A percentile compares a stretch with the other conserved stretches of the same genome.
Conservation (phyloP, 768 basidiomycete genomes). For the Auriculariales sp. region DNA sequence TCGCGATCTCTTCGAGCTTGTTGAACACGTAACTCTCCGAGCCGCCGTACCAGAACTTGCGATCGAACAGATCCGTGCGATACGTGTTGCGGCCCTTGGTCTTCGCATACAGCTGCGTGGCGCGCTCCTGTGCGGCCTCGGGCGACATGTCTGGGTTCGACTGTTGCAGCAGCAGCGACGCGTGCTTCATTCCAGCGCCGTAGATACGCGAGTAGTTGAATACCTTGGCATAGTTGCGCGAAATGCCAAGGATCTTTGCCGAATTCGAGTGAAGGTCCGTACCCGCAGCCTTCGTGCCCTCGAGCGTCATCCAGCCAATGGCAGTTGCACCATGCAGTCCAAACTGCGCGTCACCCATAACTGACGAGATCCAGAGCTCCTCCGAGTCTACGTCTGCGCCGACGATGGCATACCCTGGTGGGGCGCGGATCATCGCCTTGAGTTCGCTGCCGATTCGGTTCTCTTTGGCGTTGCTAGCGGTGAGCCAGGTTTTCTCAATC, state of each 20-base stretch:
- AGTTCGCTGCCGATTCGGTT: conserved; percentile 97
- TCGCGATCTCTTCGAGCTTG: conserved; percentile 88
- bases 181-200: conserved; percentile 94
- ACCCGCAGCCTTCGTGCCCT: conserved; percentile 87
- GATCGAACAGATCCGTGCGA: conserved; percentile 52
- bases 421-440: conserved; percentile 94
- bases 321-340: conserved; percentile 93
- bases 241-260: conserved; percentile 81
- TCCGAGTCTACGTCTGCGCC: conserved; percentile 98
- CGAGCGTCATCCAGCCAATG: conserved; percentile 98
- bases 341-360: conserved; percentile 97
- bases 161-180: conserved; percentile 74
- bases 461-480: conserved; percentile 94
- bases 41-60: conserved; percentile 93
- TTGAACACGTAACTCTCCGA: conserved; percentile 96
- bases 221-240: conserved; percentile 89
- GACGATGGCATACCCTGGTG: conserved; percentile 84
- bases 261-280: conserved; percentile 97
- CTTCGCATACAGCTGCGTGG: conserved; percentile 73
- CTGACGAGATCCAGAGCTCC: conserved; percentile 97
- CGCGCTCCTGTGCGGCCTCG: conserved; percentile 65
- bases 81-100: conserved; percentile 90
- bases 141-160: conserved; percentile 66
- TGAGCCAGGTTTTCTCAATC: conserved; percentile 96
- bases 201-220: conserved; percentile 99